These are phyloP conservation scores for Cicer chorassanicum DNA, from an alignment of 306 rosid species.

Conservation along the genomic window DNA sequence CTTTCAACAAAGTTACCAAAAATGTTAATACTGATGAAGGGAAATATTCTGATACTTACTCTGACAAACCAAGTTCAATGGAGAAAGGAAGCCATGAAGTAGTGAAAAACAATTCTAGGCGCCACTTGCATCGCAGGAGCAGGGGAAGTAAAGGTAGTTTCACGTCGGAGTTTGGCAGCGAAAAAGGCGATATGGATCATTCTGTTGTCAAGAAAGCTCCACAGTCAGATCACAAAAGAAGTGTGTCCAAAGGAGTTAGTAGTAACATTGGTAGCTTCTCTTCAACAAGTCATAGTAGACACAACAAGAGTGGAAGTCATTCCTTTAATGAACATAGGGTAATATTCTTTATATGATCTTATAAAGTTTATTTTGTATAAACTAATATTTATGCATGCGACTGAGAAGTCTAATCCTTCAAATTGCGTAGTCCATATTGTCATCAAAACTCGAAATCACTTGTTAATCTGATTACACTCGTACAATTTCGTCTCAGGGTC, in stretches of 20 bases:
- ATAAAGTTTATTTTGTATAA: background rate
- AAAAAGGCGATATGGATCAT: slow-evolving; percentile 8
- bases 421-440: too few species aligned
- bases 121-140: slow-evolving; percentile 12
- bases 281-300: slow-evolving; percentile 40
- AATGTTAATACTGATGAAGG: slow-evolving; percentile 14
- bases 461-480: too few species aligned
- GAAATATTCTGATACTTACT: slow-evolving; percentile 12
- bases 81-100: slow-evolving; percentile 30
- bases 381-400: too few species aligned
- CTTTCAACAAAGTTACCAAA: background rate
- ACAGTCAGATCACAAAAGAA: slow-evolving; percentile 24
- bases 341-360: slow-evolving; percentile 11
- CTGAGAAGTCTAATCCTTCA: too few species aligned
- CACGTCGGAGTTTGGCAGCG: slow-evolving; percentile 22
- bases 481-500: too few species aligned
- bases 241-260: slow-evolving; percentile 30
- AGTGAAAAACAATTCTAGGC: background rate
- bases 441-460: too few species aligned
- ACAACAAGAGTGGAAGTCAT: slow-evolving; percentile 11
- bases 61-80: slow-evolving; percentile 27
- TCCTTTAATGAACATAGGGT: slow-evolving; percentile 39
- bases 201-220: background rate
- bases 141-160: slow-evolving; percentile 39
- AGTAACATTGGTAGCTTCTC: slow-evolving; percentile 33